Evolutionary conservation across 2,329 filamentous ascomycete genomes (phyloP).

Genomic region (Mycocentrospora acerina): DNA sequence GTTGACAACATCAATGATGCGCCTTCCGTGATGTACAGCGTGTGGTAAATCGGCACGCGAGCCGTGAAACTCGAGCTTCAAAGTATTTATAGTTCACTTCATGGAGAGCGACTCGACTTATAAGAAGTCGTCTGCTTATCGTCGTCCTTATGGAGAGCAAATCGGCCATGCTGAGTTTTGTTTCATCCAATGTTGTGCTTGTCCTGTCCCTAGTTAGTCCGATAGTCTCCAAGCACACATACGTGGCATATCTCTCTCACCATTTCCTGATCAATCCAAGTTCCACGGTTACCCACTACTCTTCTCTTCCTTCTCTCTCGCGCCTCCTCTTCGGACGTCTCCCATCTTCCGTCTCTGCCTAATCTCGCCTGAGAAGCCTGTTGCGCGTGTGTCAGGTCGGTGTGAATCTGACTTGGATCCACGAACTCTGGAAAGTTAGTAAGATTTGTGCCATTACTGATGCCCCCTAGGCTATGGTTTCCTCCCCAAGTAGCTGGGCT

Average conservation of each 20-base stretch:
- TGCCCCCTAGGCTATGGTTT: conserved; percentile 6
- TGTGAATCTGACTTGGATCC: conserved; percentile 19
- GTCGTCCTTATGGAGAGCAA: too few species aligned
- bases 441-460: conserved; percentile 1
- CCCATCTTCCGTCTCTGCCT: conserved; percentile 13
- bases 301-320: conserved; percentile 25
- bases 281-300: conserved; percentile 12
- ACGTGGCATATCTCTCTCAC: neutral
- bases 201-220: too few species aligned
- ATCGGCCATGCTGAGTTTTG: too few species aligned
- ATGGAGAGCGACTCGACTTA: too few species aligned
- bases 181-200: too few species aligned
- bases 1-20: too few species aligned
- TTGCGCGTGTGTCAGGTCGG: conserved; percentile 28
- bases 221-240: too few species aligned
- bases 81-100: too few species aligned
- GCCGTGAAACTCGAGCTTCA: too few species aligned
- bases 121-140: too few species aligned
- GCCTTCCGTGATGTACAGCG: too few species aligned
- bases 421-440: conserved; percentile 33
- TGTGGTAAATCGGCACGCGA: too few species aligned
- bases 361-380: neutral
- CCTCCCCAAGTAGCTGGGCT: conserved; percentile 1
- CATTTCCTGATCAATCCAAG: conserved; percentile 41
- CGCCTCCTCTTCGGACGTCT: conserved; percentile 14